These are phyloP conservation scores for Exophiala xenobiotica DNA, from an alignment of 2,329 filamentous ascomycete genomes.

Conservation along the genomic window DNA sequence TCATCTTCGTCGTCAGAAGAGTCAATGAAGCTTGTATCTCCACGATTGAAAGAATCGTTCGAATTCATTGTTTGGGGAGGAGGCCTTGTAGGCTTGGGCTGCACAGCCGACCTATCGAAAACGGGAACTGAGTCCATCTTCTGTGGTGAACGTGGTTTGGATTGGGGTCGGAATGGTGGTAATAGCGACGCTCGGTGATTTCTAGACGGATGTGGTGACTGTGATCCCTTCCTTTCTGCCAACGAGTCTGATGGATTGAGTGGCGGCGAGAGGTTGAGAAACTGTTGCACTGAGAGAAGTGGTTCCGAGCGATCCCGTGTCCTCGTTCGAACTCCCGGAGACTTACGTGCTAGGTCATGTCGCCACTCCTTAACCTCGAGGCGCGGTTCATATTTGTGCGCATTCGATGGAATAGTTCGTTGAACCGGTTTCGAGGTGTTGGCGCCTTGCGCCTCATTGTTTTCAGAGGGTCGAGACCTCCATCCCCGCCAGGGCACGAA, in stretches of 20 bases:
- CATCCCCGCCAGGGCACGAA: background rate
- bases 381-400: background rate
- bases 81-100: background rate
- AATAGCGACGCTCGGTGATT: background rate
- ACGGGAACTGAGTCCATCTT: background rate
- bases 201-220: background rate
- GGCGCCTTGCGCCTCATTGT: background rate
- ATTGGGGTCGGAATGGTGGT: background rate
- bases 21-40: conserved; percentile 10
- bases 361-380: background rate
- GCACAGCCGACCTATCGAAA: background rate
- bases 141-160: no score
- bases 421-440: background rate
- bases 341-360: background rate
- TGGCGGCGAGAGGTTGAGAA: conserved; percentile 5
- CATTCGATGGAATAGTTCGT: background rate
- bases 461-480: background rate
- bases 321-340: background rate
- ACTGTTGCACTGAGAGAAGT: conserved; percentile 19
- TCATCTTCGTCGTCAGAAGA: conserved; percentile 15
- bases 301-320: background rate
- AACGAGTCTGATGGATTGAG: background rate
- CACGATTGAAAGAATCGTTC: background rate
- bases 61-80: background rate
- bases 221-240: background rate